A percentile compares a stretch with the other conserved stretches of the same genome.
These are phyloP conservation scores for Beauveria asiatica DNA, from an alignment of 2,329 filamentous ascomycete genomes.

Conservation along the genomic window DNA sequence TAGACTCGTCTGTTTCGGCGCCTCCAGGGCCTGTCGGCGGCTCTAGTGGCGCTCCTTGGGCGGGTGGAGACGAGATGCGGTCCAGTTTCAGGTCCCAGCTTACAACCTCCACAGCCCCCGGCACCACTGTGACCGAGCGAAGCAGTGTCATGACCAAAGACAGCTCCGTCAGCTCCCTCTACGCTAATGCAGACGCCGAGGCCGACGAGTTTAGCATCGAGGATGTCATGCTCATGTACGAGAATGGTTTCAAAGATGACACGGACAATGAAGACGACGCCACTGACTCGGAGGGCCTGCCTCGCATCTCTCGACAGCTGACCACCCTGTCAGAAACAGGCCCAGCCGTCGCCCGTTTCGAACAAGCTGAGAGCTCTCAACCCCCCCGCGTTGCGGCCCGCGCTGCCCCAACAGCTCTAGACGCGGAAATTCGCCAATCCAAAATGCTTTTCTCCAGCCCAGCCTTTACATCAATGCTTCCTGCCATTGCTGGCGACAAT, in stretches of 20 bases:
- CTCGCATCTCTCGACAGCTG: slow-evolving; percentile 7
- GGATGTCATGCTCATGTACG: slow-evolving; percentile 64
- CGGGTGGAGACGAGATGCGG: slow-evolving; percentile 43
- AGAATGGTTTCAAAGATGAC: slow-evolving; percentile 48
- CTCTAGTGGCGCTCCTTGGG: slow-evolving; percentile 33
- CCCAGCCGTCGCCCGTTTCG: slow-evolving; percentile 1
- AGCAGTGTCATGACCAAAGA: slow-evolving; percentile 75
- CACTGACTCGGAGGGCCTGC: slow-evolving; percentile 16
- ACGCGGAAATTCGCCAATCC: slow-evolving; percentile 31
- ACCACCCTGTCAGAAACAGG: slow-evolving; percentile 11
- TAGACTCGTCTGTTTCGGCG: slow-evolving; percentile 32
- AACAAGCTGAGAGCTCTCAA: slow-evolving; percentile 13
- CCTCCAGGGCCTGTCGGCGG: slow-evolving; percentile 27
- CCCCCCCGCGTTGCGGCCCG: slow-evolving; percentile 12
- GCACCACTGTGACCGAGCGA: slow-evolving; percentile 62
- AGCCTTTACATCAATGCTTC: slow-evolving; percentile 31
- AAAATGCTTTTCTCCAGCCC: slow-evolving; percentile 32
- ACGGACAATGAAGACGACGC: slow-evolving; percentile 29
- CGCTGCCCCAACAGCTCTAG: slow-evolving; percentile 22
- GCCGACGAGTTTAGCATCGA: slow-evolving; percentile 54
- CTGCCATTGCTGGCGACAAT: slow-evolving; percentile 23
- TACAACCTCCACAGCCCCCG: slow-evolving; percentile 47
- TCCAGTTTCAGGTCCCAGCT: slow-evolving; percentile 50
- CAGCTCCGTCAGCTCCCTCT: slow-evolving; percentile 62
- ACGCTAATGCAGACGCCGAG: slow-evolving; percentile 29